Evolutionary conservation across 73 alveolate genomes (phyloP).

Genomic region (Tetrahymena elliotti): DNA sequence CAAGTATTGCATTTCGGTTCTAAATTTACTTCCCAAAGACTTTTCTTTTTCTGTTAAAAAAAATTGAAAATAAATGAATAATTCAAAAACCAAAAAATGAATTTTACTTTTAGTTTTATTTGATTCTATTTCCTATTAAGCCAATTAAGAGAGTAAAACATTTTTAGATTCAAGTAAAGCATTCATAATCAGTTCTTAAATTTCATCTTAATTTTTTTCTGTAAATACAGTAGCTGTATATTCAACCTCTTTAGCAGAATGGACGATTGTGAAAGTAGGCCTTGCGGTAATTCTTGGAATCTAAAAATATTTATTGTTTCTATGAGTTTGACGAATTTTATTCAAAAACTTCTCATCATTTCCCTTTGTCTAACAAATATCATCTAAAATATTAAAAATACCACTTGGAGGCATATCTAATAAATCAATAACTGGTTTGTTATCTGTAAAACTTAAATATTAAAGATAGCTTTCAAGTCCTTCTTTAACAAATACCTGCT

Average conservation of each 20-base stretch:
- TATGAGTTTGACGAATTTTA: conserved; percentile 34
- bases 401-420: conserved; percentile 52
- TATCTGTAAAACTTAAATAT: conserved; percentile 20
- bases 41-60: neutral
- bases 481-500: conserved; percentile 53
- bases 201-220: conserved; percentile 87
- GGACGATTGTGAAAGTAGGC: conserved; percentile 52
- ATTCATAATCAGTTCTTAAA: conserved; percentile 29
- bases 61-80: neutral
- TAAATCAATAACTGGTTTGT: conserved; percentile 37
- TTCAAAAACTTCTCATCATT: conserved; percentile 11
- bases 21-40: conserved; percentile 53
- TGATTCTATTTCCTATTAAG: neutral
- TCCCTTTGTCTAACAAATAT: conserved; percentile 33
- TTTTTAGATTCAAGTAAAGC: neutral
- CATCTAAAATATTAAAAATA: conserved; percentile 37
- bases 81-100: neutral
- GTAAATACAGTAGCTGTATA: conserved; percentile 69
- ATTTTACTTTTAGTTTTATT: conserved; percentile 53
- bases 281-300: neutral
- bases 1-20: conserved; percentile 80
- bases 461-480: conserved; percentile 34
- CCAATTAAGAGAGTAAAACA: neutral
- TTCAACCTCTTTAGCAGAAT: conserved; percentile 82
- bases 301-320: conserved; percentile 7